Evolutionary conservation across 352 stramenopile genomes (phyloP).

Genomic region (Hyaloperonospora brassicae): DNA sequence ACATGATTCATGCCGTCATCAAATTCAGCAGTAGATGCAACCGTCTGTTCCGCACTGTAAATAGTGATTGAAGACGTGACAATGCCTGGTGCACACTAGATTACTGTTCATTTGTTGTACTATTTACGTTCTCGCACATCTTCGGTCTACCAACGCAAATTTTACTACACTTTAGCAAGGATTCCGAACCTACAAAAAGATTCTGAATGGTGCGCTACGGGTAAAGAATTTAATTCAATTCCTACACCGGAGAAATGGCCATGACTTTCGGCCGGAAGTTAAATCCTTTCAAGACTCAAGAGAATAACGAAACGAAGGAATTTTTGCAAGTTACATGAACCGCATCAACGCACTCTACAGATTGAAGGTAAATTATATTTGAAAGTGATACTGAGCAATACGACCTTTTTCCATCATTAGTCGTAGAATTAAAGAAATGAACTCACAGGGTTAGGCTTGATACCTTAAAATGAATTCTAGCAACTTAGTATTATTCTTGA

Average conservation of each 20-base stretch:
- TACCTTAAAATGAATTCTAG: too few species aligned
- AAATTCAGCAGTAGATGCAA: too few species aligned
- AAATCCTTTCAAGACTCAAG: neutral
- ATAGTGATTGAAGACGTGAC: too few species aligned
- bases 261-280: neutral
- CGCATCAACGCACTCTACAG: neutral
- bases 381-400: neutral
- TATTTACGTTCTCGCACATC: neutral
- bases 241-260: neutral
- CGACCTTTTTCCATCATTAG: neutral
- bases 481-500: too few species aligned
- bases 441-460: too few species aligned
- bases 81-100: too few species aligned
- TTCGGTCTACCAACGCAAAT: neutral
- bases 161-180: neutral
- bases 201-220: too few species aligned
- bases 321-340: too few species aligned
- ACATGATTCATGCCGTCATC: too few species aligned
- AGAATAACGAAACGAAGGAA: too few species aligned
- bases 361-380: neutral
- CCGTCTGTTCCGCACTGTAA: too few species aligned
- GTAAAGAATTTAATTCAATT: neutral
- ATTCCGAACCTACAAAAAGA: too few species aligned
- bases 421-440: neutral
- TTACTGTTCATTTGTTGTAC: neutral